These are phyloP conservation scores for Saprolegnia parasitica DNA, from an alignment of 352 stramenopile species.

Conservation along the genomic window DNA sequence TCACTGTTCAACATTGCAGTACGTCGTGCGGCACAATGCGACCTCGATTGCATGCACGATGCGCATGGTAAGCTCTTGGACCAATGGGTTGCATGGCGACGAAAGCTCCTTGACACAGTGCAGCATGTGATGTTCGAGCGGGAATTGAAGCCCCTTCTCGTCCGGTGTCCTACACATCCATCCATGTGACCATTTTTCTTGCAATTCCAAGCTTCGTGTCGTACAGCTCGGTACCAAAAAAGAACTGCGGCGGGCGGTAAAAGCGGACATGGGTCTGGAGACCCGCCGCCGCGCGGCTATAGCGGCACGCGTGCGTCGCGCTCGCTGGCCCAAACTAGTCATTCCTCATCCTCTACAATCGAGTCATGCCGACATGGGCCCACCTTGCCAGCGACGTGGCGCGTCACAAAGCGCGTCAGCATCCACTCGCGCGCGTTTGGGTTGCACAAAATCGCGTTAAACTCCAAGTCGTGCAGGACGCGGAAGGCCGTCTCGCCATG, in stretches of 20 bases:
- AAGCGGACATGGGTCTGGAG: neutral
- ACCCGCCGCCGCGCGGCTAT: neutral
- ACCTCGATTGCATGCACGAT: slow-evolving; percentile 22
- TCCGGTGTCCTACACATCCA: slow-evolving; percentile 12
- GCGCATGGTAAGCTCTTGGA: slow-evolving; percentile 4
- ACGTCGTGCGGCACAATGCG: too few species aligned
- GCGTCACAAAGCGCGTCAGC: slow-evolving; percentile 11
- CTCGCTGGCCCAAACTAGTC: slow-evolving; percentile 25
- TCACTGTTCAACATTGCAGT: too few species aligned
- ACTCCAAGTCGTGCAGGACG: slow-evolving; percentile 18
- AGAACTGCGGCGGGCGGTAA: slow-evolving; percentile 19
- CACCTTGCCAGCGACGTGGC: slow-evolving; percentile 22
- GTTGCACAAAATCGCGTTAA: slow-evolving; percentile 26
- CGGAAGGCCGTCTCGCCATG: neutral
- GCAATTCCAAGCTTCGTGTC: too few species aligned
- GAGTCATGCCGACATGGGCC: too few species aligned
- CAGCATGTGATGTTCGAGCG: slow-evolving; percentile 20
- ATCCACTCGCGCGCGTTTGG: slow-evolving; percentile 8
- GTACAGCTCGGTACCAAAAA: slow-evolving; percentile 15
- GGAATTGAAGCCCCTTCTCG: slow-evolving; percentile 4
- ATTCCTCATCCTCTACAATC: too few species aligned
- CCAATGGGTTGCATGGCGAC: slow-evolving; percentile 8
- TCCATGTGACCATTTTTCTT: too few species aligned
- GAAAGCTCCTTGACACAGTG: slow-evolving; percentile 9
- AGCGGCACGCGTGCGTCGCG: slow-evolving; percentile 14